These are phyloP conservation scores for Irpex lacteus DNA, from an alignment of 1,284 basidiomycete species.

Conservation along the genomic window DNA sequence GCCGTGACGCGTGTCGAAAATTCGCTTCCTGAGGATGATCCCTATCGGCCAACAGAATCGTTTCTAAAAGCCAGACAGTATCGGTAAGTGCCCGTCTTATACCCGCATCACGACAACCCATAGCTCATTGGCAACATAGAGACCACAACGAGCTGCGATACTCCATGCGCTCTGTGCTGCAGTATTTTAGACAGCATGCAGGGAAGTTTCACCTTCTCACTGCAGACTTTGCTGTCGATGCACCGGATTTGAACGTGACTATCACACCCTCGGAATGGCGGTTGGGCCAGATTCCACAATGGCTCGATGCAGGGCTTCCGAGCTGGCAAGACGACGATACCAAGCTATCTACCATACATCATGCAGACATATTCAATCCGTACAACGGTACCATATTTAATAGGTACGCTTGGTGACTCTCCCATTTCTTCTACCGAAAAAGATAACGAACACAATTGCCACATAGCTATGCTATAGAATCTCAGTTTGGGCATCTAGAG, in stretches of 20 bases:
- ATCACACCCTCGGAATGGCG: slow-evolving; percentile 1
- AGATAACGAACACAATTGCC: neutral
- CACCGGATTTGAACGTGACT: slow-evolving; percentile 2
- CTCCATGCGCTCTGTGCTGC: slow-evolving; percentile 11
- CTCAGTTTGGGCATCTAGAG: slow-evolving; percentile 26
- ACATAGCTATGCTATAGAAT: slow-evolving; percentile 28
- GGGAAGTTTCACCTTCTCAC: slow-evolving; percentile 11
- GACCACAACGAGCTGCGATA: slow-evolving; percentile 15
- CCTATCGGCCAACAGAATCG: slow-evolving; percentile 7
- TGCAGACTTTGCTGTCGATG: slow-evolving; percentile 10
- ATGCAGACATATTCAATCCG: slow-evolving; percentile 26
- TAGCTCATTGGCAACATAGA: neutral
- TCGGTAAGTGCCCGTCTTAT: slow-evolving; percentile 5
- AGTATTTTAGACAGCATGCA: slow-evolving; percentile 6
- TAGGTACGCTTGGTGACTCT: slow-evolving; percentile 17
- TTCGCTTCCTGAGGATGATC: neutral
- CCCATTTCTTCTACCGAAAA: neutral
- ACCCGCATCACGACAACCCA: too few species aligned
- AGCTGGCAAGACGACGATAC: slow-evolving; percentile 25
- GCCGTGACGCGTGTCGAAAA: slow-evolving; percentile 6
- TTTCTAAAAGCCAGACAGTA: slow-evolving; percentile 10
- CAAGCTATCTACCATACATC: slow-evolving; percentile 25
- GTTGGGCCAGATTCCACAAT: slow-evolving; percentile 12
- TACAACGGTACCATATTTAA: slow-evolving; percentile 27
- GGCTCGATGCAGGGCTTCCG: slow-evolving; percentile 8